Percentiles rank a stretch among this genome's conserved stretches.
These are phyloP conservation scores for Boletus albobrunnescens DNA, from an alignment of 1,284 basidiomycete species.

Conservation along the genomic window DNA sequence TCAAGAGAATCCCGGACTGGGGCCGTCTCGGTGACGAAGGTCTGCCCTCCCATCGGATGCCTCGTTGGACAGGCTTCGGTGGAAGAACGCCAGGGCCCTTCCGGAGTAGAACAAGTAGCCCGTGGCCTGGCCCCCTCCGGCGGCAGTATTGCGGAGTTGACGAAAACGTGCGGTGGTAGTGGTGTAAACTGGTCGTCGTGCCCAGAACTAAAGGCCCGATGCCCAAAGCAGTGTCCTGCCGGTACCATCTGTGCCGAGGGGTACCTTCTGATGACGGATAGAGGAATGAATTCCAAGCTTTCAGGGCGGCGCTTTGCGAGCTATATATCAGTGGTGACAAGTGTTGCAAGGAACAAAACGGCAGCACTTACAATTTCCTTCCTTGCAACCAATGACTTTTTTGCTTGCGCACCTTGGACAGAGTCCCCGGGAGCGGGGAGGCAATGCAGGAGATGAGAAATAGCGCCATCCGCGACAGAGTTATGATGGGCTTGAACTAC, in stretches of 20 bases:
- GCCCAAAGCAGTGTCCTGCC: background rate
- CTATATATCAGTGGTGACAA: slow-evolving; percentile 4
- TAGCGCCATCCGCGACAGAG: background rate
- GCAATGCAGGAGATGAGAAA: background rate
- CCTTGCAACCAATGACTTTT: background rate
- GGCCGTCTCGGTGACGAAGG: background rate
- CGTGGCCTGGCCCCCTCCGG: slow-evolving; percentile 4
- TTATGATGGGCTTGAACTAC: background rate
- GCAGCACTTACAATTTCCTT: slow-evolving; percentile 13
- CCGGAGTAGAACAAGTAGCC: background rate
- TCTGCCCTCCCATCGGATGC: background rate
- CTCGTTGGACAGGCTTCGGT: background rate
- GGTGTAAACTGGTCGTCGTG: slow-evolving; percentile 3
- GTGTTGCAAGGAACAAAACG: background rate
- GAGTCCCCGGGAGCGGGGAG: background rate
- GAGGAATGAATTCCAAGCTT: slow-evolving; percentile 25
- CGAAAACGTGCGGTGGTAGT: background rate
- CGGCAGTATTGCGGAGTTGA: slow-evolving; percentile 4
- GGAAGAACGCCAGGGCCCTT: slow-evolving; percentile 5
- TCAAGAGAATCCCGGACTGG: background rate
- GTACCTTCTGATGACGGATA: slow-evolving; percentile 27
- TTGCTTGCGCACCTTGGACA: background rate
- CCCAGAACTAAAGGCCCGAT: background rate
- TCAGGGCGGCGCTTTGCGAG: slow-evolving; percentile 18
- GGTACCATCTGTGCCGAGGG: slow-evolving; percentile 11